Conservation (phyloP, 2,329 filamentous ascomycete genomes). For the Ophiocordyceps camponoti-rufipedis region DNA sequence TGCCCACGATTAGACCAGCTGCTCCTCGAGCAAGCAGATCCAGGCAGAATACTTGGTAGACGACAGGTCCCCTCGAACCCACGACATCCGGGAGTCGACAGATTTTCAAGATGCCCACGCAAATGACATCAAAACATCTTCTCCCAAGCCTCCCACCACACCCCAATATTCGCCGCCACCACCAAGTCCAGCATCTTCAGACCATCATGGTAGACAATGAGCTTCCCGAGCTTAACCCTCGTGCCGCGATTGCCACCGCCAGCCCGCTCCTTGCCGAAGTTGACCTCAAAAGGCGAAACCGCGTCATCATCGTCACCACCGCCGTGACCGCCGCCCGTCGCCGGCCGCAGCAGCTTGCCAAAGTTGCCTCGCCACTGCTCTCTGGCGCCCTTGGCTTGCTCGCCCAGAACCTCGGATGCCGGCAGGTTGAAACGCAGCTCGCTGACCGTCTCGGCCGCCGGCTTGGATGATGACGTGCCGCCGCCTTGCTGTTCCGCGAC, state of each 20-base stretch:
- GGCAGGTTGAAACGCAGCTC: conserved; percentile 86
- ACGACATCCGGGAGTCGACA: not conserved
- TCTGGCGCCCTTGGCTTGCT: conserved; percentile 13
- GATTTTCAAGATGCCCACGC: not conserved
- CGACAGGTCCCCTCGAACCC: not conserved
- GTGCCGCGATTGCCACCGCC: conserved; percentile 76
- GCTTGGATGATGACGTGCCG: conserved; percentile 11
- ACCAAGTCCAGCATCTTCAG: conserved; percentile 90
- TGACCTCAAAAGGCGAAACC: conserved; percentile 41
- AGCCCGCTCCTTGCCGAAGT: conserved; percentile 63
- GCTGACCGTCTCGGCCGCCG: conserved; percentile 36
- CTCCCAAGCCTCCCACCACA: conserved; percentile 89
- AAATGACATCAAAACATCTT: conserved; percentile 19
- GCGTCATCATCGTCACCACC: conserved; percentile 9
- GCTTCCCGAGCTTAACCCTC: conserved; percentile 80
- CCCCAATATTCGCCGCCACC: conserved; percentile 75
- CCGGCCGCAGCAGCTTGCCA: conserved; percentile 17
- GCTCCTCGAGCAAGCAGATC: too few species aligned
- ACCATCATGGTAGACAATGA: conserved; percentile 78
- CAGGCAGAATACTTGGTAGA: not conserved
- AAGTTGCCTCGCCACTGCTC: conserved; percentile 22
- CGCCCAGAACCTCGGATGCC: conserved; percentile 28
- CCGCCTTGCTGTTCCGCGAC: conserved; percentile 16
- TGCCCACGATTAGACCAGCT: too few species aligned
- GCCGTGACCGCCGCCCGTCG: conserved; percentile 6